Evolutionary conservation across 208 protist genomes (phyloP).

Genomic region (Willaertia magna): DNA sequence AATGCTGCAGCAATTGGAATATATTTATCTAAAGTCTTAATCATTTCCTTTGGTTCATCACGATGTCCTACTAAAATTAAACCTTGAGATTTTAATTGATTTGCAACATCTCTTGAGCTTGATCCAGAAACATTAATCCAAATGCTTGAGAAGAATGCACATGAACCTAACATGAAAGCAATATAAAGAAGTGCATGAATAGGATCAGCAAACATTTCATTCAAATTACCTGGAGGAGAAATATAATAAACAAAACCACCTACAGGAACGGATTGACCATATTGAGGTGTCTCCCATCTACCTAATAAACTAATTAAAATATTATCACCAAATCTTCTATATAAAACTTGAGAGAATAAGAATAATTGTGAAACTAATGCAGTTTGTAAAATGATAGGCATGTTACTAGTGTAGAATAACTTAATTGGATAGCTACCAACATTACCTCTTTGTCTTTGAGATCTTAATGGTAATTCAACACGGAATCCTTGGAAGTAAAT

Average conservation of each 20-base stretch:
- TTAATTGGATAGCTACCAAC: conserved; percentile 94
- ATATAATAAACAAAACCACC: conserved; percentile 98
- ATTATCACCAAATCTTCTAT: conserved; percentile 89
- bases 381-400: conserved; percentile 99
- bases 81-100: conserved; percentile 84
- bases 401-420: conserved; percentile 99
- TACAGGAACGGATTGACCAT: conserved; percentile 63
- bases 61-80: conserved; percentile 76
- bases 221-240: conserved; percentile 81
- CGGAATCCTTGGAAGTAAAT: conserved; percentile 99
- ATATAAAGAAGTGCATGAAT: conserved; percentile 96
- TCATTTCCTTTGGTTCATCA: conserved; percentile 69
- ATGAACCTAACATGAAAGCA: conserved; percentile 88
- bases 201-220: conserved; percentile 86
- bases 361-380: conserved; percentile 98
- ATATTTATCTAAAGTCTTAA: conserved; percentile 74
- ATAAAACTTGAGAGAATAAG: conserved; percentile 99
- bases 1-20: conserved; percentile 98
- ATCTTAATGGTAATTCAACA: conserved; percentile 86
- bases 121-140: conserved; percentile 97
- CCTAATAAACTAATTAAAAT: conserved; percentile 94
- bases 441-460: conserved; percentile 55
- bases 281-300: conserved; percentile 75
- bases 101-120: conserved; percentile 88
- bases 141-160: conserved; percentile 93